phyloP scores from a whole-genome alignment of 495 filamentous ascomycete species.

The Clavariopsis aquatica region DNA sequence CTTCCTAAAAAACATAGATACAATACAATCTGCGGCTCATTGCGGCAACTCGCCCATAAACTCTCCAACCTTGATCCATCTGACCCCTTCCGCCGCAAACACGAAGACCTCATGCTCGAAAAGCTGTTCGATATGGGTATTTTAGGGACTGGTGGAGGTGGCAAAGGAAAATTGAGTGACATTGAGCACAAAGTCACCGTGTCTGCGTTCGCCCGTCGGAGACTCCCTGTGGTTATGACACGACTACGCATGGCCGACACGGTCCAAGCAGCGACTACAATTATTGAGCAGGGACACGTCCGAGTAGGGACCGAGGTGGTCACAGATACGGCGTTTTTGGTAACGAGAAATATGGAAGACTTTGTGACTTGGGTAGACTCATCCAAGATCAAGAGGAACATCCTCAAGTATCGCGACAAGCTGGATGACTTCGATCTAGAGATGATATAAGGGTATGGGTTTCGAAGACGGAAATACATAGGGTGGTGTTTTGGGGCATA shows the following conservation, averaged over 20 bases:
- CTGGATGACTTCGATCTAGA: conserved; percentile 91
- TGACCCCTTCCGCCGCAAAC: conserved; percentile 72
- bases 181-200: conserved; percentile 89
- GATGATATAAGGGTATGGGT: not conserved
- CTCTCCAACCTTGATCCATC: conserved; percentile 74
- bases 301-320: conserved; percentile 89
- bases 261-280: conserved; percentile 75
- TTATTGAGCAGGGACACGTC: conserved; percentile 95
- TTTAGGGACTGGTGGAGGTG: conserved; percentile 52
- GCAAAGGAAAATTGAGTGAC: conserved; percentile 66
- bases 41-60: conserved; percentile 85
- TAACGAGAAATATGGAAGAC: conserved; percentile 87
- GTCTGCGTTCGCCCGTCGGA: conserved; percentile 73
- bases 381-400: conserved; percentile 94
- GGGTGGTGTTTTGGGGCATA: not conserved
- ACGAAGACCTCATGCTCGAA: conserved; percentile 79
- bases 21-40: conserved; percentile 79
- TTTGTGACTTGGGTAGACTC: conserved; percentile 96
- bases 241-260: conserved; percentile 85
- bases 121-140: conserved; percentile 93
- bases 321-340: conserved; percentile 77
- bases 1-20: conserved; percentile 50
- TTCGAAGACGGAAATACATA: not conserved
- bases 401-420: conserved; percentile 90
- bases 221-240: conserved; percentile 86